These are phyloP conservation scores for Auriscalpium orientale DNA, from an alignment of 768 basidiomycete genomes.

Conservation along the genomic window DNA sequence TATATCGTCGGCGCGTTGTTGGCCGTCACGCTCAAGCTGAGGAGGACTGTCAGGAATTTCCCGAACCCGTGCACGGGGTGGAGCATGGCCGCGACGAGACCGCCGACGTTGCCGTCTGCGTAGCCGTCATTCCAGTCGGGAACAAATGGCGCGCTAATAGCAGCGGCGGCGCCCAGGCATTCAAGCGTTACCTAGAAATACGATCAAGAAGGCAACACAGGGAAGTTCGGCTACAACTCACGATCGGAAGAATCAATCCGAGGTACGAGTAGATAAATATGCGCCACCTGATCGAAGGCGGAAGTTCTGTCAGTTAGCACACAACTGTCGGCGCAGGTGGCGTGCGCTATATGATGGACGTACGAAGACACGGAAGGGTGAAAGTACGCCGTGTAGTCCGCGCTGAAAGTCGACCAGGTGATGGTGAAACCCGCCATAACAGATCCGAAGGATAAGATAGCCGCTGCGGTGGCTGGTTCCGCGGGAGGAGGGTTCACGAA, in stretches of 20 bases:
- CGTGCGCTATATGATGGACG: background rate
- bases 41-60: conserved; percentile 62
- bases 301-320: background rate
- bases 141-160: conserved; percentile 45
- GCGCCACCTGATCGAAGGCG: conserved; percentile 32
- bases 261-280: conserved; percentile 61
- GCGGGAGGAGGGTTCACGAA: conserved; percentile 41
- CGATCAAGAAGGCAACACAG: conserved; percentile 5
- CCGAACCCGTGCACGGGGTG: conserved; percentile 57
- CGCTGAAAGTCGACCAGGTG: conserved; percentile 51
- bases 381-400: conserved; percentile 74
- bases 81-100: conserved; percentile 55
- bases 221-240: conserved; percentile 32
- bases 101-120: conserved; percentile 47
- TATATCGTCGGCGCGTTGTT: conserved; percentile 84
- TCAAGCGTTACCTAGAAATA: conserved; percentile 29
- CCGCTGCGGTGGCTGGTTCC: conserved; percentile 44
- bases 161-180: conserved; percentile 65
- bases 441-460: conserved; percentile 58
- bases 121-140: conserved; percentile 52
- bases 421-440: conserved; percentile 69
- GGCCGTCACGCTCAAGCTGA: conserved; percentile 69
- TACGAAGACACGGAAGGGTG: conserved; percentile 51
- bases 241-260: conserved; percentile 55
- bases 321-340: background rate